A percentile compares a stretch with the other conserved stretches of the same genome.
These are phyloP conservation scores for Globisporangium barbulae DNA, from an alignment of 352 stramenopile species.

Conservation along the genomic window DNA sequence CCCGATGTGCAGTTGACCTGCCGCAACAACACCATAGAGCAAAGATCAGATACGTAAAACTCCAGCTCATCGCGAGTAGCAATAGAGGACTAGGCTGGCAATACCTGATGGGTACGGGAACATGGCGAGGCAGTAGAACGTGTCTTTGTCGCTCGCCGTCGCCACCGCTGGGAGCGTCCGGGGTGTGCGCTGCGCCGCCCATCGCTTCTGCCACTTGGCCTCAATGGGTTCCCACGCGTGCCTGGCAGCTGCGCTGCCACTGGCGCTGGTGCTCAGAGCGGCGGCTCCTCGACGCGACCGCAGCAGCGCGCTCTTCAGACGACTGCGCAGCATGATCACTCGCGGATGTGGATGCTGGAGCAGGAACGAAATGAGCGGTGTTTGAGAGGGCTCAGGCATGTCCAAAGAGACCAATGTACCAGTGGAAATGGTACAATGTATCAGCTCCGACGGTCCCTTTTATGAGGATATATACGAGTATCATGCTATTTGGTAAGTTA, in stretches of 20 bases:
- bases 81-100: neutral
- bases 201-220: constrained; percentile 70
- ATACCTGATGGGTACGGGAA: constrained; percentile 97
- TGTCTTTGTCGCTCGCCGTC: constrained; percentile 32
- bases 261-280: constrained; percentile 9
- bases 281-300: constrained; percentile 22
- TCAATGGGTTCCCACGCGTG: constrained; percentile 59
- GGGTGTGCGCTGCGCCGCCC: constrained; percentile 29
- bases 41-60: neutral
- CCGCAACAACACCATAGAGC: neutral
- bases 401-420: no score
- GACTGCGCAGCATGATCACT: constrained; percentile 14
- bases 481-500: no score
- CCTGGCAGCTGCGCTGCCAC: neutral
- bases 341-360: neutral
- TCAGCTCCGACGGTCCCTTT: no score
- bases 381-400: no score
- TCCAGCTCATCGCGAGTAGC: neutral
- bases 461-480: no score
- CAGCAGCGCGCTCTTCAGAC: constrained; percentile 15
- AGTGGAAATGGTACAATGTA: no score
- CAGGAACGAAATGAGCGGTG: constrained; percentile 5
- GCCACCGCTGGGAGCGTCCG: constrained; percentile 9
- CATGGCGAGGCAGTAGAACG: constrained; percentile 94
- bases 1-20: constrained; percentile 95